Base-by-base conservation (phyloP, 2,329 filamentous ascomycete genomes). In the Aaosphaeria arxii region DNA sequence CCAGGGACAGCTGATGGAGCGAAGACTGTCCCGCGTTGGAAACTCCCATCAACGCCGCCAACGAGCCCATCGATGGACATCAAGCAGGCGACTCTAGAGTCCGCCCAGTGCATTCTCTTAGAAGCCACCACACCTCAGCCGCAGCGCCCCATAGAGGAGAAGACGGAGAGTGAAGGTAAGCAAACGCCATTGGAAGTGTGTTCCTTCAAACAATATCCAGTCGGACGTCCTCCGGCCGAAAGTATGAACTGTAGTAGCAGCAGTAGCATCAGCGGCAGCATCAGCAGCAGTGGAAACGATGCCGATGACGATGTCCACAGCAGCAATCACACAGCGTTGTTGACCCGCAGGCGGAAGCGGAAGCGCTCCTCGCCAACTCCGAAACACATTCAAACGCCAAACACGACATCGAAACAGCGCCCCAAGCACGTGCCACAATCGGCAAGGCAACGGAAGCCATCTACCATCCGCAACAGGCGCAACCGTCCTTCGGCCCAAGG, bases 361-460 rank as follows among this genome's bases (percentile, higher is more conserved):
- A 49, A 52, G 47, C 50, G 41, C 17, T 32, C 17, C 42, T 43
- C 47, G 28, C 35, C 50, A 41, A 38, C 44, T 43, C 46, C 47
- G 39, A 44, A 41, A 43, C 42, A 50, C 36, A 48, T n/a, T 50
- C 42, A 30, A 50, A 41, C 4, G 45, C 30, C 44, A 42, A 50
- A 47, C 35, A 44, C 29, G 24, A 30, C 42, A 40, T 44, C 42
- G 38, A 45, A 51, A 42, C 45, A 44, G 45, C 24, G 39, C 38
- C 30, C 28, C 43, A 45, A 36, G 39, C 48, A 17, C 48, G 30
- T 36, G 35, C 17, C 29, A 43, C 32, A 17, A 36, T 42, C 47
- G 11, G 31, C 43, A 31, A 45, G 17, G 47, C 47, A 32, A 42
- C 47, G 31, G 42, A 45, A 44, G 42, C 48, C 35, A 41, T 42